Evolutionary conservation across 1,139 yeast species (phyloP).

Genomic region (Lodderomyces orthopsilosis): DNA sequence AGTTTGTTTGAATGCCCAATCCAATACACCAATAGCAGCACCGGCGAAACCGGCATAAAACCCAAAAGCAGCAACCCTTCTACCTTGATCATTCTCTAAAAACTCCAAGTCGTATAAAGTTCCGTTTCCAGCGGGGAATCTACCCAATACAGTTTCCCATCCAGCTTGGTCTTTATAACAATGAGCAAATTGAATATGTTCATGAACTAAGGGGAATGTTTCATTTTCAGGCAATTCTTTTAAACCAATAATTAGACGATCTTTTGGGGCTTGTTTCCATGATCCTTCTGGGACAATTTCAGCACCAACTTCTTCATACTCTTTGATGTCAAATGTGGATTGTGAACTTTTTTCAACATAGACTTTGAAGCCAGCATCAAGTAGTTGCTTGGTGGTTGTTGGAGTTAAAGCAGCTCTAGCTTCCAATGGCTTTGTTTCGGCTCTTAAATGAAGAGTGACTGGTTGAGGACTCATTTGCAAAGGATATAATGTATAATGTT

Average conservation of each 20-base stretch:
- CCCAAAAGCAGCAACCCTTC: constrained; percentile 99
- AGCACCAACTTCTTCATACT: constrained; percentile 80
- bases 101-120: constrained; percentile 90
- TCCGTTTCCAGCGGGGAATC: constrained; percentile 93
- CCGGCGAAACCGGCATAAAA: constrained; percentile 99
- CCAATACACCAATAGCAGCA: constrained; percentile 91
- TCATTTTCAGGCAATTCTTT: constrained; percentile 93
- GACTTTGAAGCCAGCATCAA: constrained; percentile 85
- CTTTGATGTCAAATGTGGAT: constrained; percentile 72
- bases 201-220: constrained; percentile 87
- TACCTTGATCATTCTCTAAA: constrained; percentile 88
- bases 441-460: constrained; percentile 77
- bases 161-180: constrained; percentile 98
- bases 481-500: background rate
- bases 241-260: constrained; percentile 86
- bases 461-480: constrained; percentile 15
- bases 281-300: constrained; percentile 88
- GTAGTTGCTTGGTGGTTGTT: constrained; percentile 74
- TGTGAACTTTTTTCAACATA: constrained; percentile 85
- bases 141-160: constrained; percentile 84
- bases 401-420: constrained; percentile 98
- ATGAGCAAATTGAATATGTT: constrained; percentile 97
- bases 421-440: constrained; percentile 95
- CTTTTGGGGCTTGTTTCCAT: constrained; percentile 88
- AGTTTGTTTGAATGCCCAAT: constrained; percentile 89